phyloP scores from a whole-genome alignment of 2,329 filamentous ascomycete species.

The Diaporthe sp. region DNA sequence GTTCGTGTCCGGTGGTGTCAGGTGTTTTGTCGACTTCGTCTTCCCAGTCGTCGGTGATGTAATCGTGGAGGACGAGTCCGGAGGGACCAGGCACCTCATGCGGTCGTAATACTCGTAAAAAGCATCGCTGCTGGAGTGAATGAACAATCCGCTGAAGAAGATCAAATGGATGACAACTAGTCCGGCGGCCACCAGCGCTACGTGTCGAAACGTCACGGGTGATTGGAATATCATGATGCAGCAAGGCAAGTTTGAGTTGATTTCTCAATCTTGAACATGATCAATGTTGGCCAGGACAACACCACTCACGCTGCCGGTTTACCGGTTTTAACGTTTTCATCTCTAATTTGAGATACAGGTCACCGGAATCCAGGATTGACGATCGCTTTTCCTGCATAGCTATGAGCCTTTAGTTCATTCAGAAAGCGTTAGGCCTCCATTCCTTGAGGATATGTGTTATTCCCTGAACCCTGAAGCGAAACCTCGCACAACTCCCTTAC shows the following conservation, averaged over 20 bases:
- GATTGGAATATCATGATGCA: conserved; percentile 5
- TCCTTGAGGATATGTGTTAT: neutral
- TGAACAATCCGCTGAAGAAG: conserved; percentile 7
- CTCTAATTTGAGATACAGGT: neutral
- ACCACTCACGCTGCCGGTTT: neutral
- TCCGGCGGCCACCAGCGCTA: neutral
- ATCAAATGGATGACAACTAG: conserved; percentile 5
- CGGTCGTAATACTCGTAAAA: conserved; percentile 19
- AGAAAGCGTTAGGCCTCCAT: neutral
- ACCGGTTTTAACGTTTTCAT: neutral
- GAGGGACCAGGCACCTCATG: conserved; percentile 11
- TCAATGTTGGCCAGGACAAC: neutral
- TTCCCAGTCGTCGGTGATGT: neutral
- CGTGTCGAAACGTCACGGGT: conserved; percentile 4
- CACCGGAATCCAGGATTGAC: neutral
- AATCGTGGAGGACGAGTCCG: neutral
- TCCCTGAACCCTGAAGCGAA: neutral
- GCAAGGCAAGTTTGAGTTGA: neutral
- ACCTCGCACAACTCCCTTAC: neutral
- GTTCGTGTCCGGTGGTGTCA: neutral
- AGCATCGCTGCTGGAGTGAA: neutral
- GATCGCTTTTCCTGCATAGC: neutral
- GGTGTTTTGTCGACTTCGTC: neutral
- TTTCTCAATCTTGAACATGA: neutral
- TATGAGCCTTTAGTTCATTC: neutral